A percentile compares a stretch with the other conserved stretches of the same genome.
These are phyloP conservation scores for Penicillium parvum DNA, from an alignment of 495 filamentous ascomycete genomes.

Conservation along the genomic window DNA sequence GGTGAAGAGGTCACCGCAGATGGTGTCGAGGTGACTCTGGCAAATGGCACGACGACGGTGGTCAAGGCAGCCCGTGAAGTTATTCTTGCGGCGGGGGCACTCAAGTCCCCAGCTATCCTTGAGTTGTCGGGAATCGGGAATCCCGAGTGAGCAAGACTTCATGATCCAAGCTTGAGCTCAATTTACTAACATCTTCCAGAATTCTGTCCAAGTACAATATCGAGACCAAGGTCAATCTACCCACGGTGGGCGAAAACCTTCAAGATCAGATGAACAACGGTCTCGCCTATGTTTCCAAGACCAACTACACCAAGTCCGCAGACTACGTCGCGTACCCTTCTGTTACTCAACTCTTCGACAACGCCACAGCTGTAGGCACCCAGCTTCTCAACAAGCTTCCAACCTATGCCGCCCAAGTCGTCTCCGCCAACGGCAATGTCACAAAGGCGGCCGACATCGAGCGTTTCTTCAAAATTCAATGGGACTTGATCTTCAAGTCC, in stretches of 20 bases:
- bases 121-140: slow-evolving; percentile 20
- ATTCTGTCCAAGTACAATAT: slow-evolving; percentile 18
- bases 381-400: slow-evolving; percentile 17
- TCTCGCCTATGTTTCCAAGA: slow-evolving; percentile 12
- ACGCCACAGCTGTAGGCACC: slow-evolving; percentile 11
- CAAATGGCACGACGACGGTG: slow-evolving; percentile 13
- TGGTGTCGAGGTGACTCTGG: slow-evolving; percentile 19
- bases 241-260: slow-evolving; percentile 22
- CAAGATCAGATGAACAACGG: slow-evolving; percentile 25
- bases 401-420: slow-evolving; percentile 16
- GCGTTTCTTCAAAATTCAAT: slow-evolving; percentile 23
- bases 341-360: slow-evolving; percentile 13
- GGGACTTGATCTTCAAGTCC: slow-evolving; percentile 28
- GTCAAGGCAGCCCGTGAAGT: slow-evolving; percentile 20
- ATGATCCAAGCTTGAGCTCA: no score
- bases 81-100: slow-evolving; percentile 16
- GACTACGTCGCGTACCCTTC: slow-evolving; percentile 21
- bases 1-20: slow-evolving; percentile 9
- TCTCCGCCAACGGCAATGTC: slow-evolving; percentile 15
- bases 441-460: slow-evolving; percentile 14
- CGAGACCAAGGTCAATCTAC: slow-evolving; percentile 15
- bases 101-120: slow-evolving; percentile 16
- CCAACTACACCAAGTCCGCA: slow-evolving; percentile 5
- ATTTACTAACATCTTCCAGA: background rate
- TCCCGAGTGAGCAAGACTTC: slow-evolving; percentile 12